phyloP scores from a whole-genome alignment of 2,329 filamentous ascomycete species.

The Daldinia sp. region DNA sequence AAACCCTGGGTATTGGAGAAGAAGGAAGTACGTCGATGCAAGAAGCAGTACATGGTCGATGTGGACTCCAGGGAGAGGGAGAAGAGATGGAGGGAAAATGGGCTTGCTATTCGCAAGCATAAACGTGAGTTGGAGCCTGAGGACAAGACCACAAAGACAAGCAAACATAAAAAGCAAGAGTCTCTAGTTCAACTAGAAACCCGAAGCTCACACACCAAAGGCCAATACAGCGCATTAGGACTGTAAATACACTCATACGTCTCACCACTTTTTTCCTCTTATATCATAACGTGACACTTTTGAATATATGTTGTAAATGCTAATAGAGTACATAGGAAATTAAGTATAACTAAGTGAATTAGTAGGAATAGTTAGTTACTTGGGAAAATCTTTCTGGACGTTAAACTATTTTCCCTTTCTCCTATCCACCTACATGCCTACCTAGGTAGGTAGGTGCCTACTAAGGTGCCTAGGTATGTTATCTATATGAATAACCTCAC shows the following conservation, averaged over 20 bases:
- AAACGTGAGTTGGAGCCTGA: constrained; percentile 2
- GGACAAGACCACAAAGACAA: constrained; percentile 12
- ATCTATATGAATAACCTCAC: too few relatives aligned
- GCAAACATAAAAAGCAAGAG: constrained; percentile 35
- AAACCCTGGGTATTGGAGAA: constrained; percentile 67
- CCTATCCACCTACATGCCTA: too few relatives aligned
- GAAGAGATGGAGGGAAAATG: constrained; percentile 38
- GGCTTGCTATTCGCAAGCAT: constrained; percentile 13
- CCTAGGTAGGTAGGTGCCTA: too few relatives aligned
- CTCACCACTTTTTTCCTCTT: neutral
- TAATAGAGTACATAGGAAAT: neutral
- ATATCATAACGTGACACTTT: neutral
- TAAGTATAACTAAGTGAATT: neutral
- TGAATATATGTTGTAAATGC: neutral
- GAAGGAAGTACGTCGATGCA: constrained; percentile 63
- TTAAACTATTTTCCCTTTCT: too few relatives aligned
- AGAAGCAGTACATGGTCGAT: constrained; percentile 58
- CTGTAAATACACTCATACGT: constrained; percentile 44
- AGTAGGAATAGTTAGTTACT: neutral
- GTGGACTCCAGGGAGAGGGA: constrained; percentile 43
- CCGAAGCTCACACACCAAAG: constrained; percentile 35
- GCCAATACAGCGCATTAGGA: constrained; percentile 53
- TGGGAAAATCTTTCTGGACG: too few relatives aligned
- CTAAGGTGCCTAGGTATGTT: too few relatives aligned
- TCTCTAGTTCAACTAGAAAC: constrained; percentile 37